A percentile compares a stretch with the other conserved stretches of the same genome.
phyloP scores from a whole-genome alignment of 2,329 filamentous ascomycete species.

The Corynespora cassiicola region DNA sequence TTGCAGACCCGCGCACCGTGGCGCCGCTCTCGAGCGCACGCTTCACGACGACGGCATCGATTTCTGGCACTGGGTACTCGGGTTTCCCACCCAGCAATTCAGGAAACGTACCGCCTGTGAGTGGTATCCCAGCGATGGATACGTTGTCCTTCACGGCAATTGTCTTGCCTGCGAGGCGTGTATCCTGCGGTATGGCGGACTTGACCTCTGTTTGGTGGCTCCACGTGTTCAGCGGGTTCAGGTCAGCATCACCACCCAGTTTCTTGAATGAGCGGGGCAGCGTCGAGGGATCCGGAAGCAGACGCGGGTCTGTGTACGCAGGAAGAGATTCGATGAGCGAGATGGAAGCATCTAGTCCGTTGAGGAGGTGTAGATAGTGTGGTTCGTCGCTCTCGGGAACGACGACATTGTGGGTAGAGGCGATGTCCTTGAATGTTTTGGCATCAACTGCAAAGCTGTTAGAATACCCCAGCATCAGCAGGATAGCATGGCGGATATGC shows the following conservation, averaged over 20 bases:
- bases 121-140: slow-evolving; percentile 52
- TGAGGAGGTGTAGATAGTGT: slow-evolving; percentile 28
- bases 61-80: slow-evolving; percentile 41
- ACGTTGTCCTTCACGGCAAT: slow-evolving; percentile 59
- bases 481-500: no score
- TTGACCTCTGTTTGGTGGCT: slow-evolving; percentile 21
- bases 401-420: slow-evolving; percentile 17
- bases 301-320: slow-evolving; percentile 25
- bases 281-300: slow-evolving; percentile 20
- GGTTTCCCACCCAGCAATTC: slow-evolving; percentile 46
- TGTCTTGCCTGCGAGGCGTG: slow-evolving; percentile 31
- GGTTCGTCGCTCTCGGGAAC: slow-evolving; percentile 18
- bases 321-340: slow-evolving; percentile 19
- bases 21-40: slow-evolving; percentile 52
- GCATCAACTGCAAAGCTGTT: slow-evolving; percentile 21
- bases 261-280: slow-evolving; percentile 21
- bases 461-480: no score
- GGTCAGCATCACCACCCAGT: slow-evolving; percentile 12
- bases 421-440: slow-evolving; percentile 18
- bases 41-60: slow-evolving; percentile 55
- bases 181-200: slow-evolving; percentile 6
- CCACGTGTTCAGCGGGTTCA: slow-evolving; percentile 31
- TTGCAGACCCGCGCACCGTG: slow-evolving; percentile 52
- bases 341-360: slow-evolving; percentile 26
- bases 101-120: slow-evolving; percentile 51